A percentile compares a stretch with the other conserved stretches of the same genome.
phyloP scores from a whole-genome alignment of 73 alveolate species.

The Paramecium biaurelia region DNA sequence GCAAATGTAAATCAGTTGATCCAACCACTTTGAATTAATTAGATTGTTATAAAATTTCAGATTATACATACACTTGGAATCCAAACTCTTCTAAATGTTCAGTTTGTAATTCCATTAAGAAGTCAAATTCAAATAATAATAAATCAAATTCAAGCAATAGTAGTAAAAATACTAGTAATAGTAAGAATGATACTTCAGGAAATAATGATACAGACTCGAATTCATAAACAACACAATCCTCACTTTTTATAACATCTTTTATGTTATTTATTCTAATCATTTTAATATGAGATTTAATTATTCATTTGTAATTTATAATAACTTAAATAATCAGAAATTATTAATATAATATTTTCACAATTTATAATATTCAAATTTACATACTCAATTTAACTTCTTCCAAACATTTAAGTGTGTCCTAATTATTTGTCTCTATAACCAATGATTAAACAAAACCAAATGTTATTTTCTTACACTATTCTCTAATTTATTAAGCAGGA shows the following conservation, averaged over 20 bases:
- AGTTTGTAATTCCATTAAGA: neutral
- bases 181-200: neutral
- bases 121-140: neutral
- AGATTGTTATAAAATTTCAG: neutral
- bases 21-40: neutral
- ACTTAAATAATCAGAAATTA: neutral
- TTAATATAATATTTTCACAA: neutral
- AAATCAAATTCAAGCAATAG: neutral
- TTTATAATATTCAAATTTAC: neutral
- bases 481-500: neutral
- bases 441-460: neutral
- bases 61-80: neutral
- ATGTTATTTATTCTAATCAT: neutral
- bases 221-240: neutral
- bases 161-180: neutral
- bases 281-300: too few relatives aligned
- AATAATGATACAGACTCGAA: neutral
- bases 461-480: neutral
- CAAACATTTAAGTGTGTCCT: slow-evolving; percentile 1
- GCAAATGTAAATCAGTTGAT: neutral
- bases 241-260: neutral
- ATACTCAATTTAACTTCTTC: slow-evolving; percentile 17
- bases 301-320: neutral
- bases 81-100: neutral
- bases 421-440: neutral